Evolutionary conservation across 805 yeast species (phyloP), one percentile per base, ranked within the genome.

Genomic region (Kazachstania psychrophila): DNA sequence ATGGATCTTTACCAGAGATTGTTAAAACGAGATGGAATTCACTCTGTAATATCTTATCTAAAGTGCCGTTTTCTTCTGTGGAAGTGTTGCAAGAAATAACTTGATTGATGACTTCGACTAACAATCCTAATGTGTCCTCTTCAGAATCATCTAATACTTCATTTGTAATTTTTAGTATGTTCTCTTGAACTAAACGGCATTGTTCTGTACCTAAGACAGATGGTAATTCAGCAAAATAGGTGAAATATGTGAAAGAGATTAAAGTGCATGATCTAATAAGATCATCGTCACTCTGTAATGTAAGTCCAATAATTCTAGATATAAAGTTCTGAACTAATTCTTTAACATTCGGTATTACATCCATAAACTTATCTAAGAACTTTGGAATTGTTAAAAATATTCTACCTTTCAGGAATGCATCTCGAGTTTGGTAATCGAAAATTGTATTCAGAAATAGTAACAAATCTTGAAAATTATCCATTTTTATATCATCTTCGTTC

Each of bases 71-170:
- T 41, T 69, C 12, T 33, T 67, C 65, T 10, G 9, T 22, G 7
- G 26, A 17, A 6, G 23, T 15, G 20, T 41, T 41, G 27, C 82
- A 70, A 1, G 77, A 72, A 3, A 70, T 66, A 7, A 47, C 42
- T 15, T 47, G 39, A 1, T 77, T 66, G n/a, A 83, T 57, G 0
- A 81, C 71, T 52, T 87, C 95, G 10, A 83, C 68, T 28, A 88
- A 58, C 32, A 81, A 67, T 1, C 87, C 73, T 24, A 82, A 75
- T 0, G 95, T 72, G 49, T 88, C 97, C 31, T 85, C 95, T 31
- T 77, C 82, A 0, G 92, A 72, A 1, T 74, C 79, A 1, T 68
- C 71, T 3, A 70, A 51, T 8, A 89, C 56, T 2, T 68, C 54
- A 3, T 55, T 49, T 9, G 77, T 66, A 0, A 73, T 43, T 1